Base-by-base conservation (phyloP, 306 rosid species). In the Prunus padus region DNA sequence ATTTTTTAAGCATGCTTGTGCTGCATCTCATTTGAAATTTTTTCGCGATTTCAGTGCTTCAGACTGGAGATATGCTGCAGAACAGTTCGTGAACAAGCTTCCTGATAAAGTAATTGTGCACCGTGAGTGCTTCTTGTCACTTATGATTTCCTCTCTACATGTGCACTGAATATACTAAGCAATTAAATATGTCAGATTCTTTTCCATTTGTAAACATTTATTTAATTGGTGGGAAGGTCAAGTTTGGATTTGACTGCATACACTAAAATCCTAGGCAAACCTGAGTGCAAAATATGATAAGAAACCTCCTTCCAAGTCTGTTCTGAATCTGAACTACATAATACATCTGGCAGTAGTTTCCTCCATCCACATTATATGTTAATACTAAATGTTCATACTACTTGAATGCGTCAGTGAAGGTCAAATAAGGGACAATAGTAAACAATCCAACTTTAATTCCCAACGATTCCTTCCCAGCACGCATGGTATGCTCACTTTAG, bases 11-110 rank as follows among this genome's bases (percentile, higher is more conserved):
- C 62, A 4, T 54, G 20, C 59, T 74, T 80, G 40, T 68, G 68
- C 28, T 73, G 55, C 60, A 26, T 51, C 26, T 51, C 30, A 28
- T 80, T 47, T 42, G 67, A 65, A 28, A 60, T 59, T 73, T 68
- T 23, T 78, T 80, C 23, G 9, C 72, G 65, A 76, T 79, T 80
- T 77, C 91, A 92, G 97, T 83, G 83, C 96, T 51, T 85, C 92
- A 70, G 97, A 92, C 87, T 92, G 97, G 97, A 83, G 89, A 84
- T 92, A 88, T 81, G 96, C 89, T 1, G 93, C 91, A 3, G 89
- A 79, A 62, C 90, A 92, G 85, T 92, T 92, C 81, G 93, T 85
- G 66, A 83, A 76, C 84, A 88, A 67, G 86, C 93, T 87, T 76
- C 96, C 92, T 31, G 92, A 90, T 82, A 90, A 92, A 86, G 90